Percentiles rank a stretch among this genome's conserved stretches.
Conservation (phyloP, 2,329 filamentous ascomycete species). For the Fusarium brevicatenulatum region DNA sequence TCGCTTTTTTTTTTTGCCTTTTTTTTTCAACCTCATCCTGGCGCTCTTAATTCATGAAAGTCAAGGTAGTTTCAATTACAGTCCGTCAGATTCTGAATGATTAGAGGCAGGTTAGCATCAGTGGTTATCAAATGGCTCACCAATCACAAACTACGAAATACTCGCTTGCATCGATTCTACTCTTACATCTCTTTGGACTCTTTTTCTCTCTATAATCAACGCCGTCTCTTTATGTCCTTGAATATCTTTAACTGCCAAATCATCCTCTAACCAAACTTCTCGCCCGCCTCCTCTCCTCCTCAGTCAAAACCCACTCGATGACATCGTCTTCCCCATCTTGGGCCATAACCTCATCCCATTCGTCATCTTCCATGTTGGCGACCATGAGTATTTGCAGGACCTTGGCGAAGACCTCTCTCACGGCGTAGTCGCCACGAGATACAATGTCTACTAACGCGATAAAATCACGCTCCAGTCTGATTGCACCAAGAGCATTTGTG, state of each 20-base stretch:
- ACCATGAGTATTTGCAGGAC: slow-evolving; percentile 85
- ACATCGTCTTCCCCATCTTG: slow-evolving; percentile 64
- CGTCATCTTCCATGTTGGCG: slow-evolving; percentile 94
- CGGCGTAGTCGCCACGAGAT: slow-evolving; percentile 76
- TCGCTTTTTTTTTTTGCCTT: not conserved
- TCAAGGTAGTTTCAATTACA: not conserved
- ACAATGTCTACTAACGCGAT: slow-evolving; percentile 76
- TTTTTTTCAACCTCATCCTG: not conserved
- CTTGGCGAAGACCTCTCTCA: slow-evolving; percentile 80
- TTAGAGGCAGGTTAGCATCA: not conserved
- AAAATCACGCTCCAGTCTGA: slow-evolving; percentile 86
- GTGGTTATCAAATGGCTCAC: not conserved
- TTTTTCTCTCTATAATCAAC: slow-evolving; percentile 22
- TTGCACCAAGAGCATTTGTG: slow-evolving; percentile 83
- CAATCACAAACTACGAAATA: slow-evolving; percentile 1
- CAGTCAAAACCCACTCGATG: slow-evolving; percentile 76
- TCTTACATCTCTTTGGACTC: slow-evolving; percentile 17
- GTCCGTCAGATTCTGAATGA: not conserved
- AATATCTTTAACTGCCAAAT: slow-evolving; percentile 18
- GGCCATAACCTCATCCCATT: slow-evolving; percentile 81
- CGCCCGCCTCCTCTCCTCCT: slow-evolving; percentile 78
- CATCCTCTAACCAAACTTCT: slow-evolving; percentile 69
- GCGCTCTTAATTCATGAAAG: not conserved
- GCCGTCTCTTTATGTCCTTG: slow-evolving; percentile 6
- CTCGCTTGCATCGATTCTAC: slow-evolving; percentile 14